These are phyloP conservation scores for Chloranthus sessilifolius DNA, from an alignment of 164 flowering plant species.

Conservation along the genomic window DNA sequence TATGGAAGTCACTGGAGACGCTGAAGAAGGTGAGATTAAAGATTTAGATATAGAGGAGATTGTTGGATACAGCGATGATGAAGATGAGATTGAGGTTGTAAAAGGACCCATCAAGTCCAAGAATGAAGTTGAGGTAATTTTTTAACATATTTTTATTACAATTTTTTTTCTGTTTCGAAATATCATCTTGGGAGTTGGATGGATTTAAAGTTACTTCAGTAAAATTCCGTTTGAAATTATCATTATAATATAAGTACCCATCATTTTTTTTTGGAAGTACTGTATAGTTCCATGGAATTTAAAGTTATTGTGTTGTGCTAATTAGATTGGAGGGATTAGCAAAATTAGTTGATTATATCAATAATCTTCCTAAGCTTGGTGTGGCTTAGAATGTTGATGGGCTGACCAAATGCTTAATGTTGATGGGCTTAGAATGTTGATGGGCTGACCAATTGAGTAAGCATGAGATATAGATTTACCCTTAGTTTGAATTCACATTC, in stretches of 20 bases:
- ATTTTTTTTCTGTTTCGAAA: background rate
- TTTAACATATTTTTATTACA: background rate
- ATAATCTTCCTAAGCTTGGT: background rate
- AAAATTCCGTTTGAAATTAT: background rate
- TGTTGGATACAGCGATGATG: constrained; percentile 30
- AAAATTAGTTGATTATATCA: background rate
- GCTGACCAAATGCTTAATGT: no score
- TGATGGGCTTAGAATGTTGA: background rate
- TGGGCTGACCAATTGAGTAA: no score
- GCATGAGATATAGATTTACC: no score
- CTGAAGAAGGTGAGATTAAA: constrained; percentile 80
- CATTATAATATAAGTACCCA: background rate
- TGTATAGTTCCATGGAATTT: background rate
- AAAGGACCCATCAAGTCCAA: constrained; percentile 63
- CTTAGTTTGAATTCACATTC: no score
- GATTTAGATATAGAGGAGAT: constrained; percentile 26
- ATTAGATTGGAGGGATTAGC: background rate
- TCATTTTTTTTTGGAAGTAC: background rate
- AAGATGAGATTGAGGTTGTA: constrained; percentile 19
- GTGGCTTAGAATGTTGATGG: background rate
- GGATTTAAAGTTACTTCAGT: background rate
- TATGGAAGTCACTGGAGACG: constrained; percentile 19
- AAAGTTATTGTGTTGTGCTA: background rate
- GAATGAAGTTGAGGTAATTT: constrained; percentile 67
- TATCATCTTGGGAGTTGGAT: background rate